Percentiles rank a stretch among this genome's conserved stretches.
Conservation (phyloP, 257 asterid genomes). For the Penstemon eatonii region DNA sequence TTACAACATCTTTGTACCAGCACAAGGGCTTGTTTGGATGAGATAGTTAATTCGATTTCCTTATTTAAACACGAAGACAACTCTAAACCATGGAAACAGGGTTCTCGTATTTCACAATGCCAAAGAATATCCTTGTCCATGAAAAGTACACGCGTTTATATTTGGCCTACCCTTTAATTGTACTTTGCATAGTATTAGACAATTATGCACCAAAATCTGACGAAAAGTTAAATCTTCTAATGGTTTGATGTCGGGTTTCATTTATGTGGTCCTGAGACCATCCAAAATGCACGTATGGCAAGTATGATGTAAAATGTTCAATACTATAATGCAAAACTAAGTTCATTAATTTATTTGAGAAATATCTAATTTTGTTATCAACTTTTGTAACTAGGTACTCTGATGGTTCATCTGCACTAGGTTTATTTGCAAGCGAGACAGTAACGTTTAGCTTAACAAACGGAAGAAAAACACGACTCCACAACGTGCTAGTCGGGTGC, state of each 20-base stretch:
- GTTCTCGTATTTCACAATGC: not conserved
- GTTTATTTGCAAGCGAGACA: conserved; percentile 52
- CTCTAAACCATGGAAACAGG: not conserved
- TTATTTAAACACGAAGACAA: not conserved
- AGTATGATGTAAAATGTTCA: no score
- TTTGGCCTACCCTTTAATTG: no score
- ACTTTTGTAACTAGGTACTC: conserved; percentile 39
- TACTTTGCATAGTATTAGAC: no score
- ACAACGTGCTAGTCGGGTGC: conserved; percentile 53
- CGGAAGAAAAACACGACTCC: conserved; percentile 33
- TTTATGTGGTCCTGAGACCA: no score
- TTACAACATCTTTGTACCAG: conserved; percentile 21
- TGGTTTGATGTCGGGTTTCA: no score
- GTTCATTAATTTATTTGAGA: not conserved
- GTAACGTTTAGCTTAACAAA: conserved; percentile 38
- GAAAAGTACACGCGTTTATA: no score
- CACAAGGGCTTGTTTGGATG: conserved; percentile 26
- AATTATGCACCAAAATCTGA: no score
- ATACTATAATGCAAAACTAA: not conserved
- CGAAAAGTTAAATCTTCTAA: no score
- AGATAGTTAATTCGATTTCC: conserved; percentile 14
- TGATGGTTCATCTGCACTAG: conserved; percentile 52
- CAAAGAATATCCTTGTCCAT: not conserved
- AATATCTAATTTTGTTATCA: not conserved
- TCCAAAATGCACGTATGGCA: no score